Evolutionary conservation across 2,329 filamentous ascomycete species (phyloP), one percentile per base, ranked within the genome.

Genomic region (Alternaria ventricosa): DNA sequence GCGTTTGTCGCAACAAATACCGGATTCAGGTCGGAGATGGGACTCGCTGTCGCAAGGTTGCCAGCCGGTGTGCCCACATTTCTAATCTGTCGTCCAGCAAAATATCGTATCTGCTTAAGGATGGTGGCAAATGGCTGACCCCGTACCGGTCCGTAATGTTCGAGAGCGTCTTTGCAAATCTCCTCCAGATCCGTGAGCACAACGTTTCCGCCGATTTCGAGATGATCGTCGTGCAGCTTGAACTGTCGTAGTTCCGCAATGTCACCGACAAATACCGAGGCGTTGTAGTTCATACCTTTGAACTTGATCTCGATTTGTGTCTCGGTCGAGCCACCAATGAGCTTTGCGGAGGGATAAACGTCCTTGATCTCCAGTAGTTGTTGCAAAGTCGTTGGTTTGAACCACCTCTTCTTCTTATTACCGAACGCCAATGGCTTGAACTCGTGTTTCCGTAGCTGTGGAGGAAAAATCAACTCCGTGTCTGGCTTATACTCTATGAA

Each of bases 251-350:
- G 83, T 80, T 98, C 96, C 1, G 92, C 84, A 62, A 99, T 97
- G 74, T 99, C 96, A 11, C 95, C 94, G 10, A 98, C 92, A 70
- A 91, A 98, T 0, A 99, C 92, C 0, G 94, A 97, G 1, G 92
- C 89, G 5, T 91, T 90, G 77, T 98, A 98, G 72, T 94, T 88
- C 84, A 97, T 88, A 1, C 91, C 93, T 83, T 98, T 98, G 87
- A 99, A 98, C 81, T 97, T 97, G 82, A 96, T 92, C 81, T 99
- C 96, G 64, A 99, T 98, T 80, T 98, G 96, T 0, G 95, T 98
- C 80, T 99, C 96, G 3, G 94, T 97, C 78, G 94, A 97, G 65
- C 96, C 96, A 54, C 94, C 95, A 65, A 99, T 97, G 65, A 99
- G 89, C 80, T 98, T 99, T 5, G 95, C 93, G 25, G 90, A 89